A percentile compares a stretch with the other conserved stretches of the same genome.
phyloP scores from a whole-genome alignment of 352 stramenopile species.

The Phytophthora capsici region DNA sequence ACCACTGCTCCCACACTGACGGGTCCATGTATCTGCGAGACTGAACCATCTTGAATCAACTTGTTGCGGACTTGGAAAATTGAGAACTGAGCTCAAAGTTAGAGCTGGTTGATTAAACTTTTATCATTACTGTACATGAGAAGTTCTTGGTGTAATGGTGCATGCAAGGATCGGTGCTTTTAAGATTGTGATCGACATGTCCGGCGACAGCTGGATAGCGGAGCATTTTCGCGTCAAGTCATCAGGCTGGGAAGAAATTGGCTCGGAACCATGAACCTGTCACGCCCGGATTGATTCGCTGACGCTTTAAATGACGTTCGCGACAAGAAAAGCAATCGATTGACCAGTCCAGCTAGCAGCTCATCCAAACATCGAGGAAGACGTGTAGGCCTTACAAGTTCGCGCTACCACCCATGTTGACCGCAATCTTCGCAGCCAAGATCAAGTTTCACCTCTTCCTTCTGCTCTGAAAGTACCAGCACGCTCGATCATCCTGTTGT shows the following conservation, averaged over 20 bases:
- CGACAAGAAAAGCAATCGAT: slow-evolving; percentile 35
- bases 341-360: slow-evolving; percentile 24
- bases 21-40: slow-evolving; percentile 22
- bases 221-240: slow-evolving; percentile 27
- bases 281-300: slow-evolving; percentile 30
- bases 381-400: slow-evolving; percentile 17
- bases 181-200: slow-evolving; percentile 26
- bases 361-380: slow-evolving; percentile 22
- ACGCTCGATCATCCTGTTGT: slow-evolving; percentile 28
- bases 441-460: slow-evolving; percentile 54
- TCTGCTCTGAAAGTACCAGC: slow-evolving; percentile 51
- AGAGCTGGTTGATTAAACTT: slow-evolving; percentile 18
- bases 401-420: neutral
- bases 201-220: slow-evolving; percentile 17
- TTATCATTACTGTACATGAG: too few relatives aligned
- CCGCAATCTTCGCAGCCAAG: slow-evolving; percentile 29
- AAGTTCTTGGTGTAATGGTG: too few relatives aligned
- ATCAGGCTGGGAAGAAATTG: slow-evolving; percentile 16
- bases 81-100: slow-evolving; percentile 17
- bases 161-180: slow-evolving; percentile 3
- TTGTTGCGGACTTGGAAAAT: slow-evolving; percentile 27
- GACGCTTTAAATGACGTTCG: slow-evolving; percentile 10
- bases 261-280: slow-evolving; percentile 11
- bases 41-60: slow-evolving; percentile 21
- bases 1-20: slow-evolving; percentile 41